Conservation (phyloP, 768 basidiomycete genomes). For the Cystobasidiopsis lactophilus region DNA sequence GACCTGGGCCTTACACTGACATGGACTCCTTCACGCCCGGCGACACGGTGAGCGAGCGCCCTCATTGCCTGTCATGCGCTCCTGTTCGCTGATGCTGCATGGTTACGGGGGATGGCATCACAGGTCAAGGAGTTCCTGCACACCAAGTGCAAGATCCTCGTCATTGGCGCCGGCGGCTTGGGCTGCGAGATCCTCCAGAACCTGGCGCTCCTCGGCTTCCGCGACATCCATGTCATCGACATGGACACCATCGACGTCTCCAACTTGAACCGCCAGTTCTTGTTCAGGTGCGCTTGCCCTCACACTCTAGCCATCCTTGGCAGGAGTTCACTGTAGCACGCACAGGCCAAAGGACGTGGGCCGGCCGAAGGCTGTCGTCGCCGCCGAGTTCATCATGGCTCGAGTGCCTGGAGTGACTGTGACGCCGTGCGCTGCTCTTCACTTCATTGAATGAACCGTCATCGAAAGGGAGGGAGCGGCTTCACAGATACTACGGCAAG, state of each 20-base stretch:
- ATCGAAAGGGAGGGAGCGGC: not conserved
- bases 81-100: not conserved
- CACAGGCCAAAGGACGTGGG: constrained; percentile 72
- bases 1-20: constrained; percentile 10
- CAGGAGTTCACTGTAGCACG: not conserved
- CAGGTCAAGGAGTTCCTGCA: constrained; percentile 38
- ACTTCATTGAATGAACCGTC: not conserved
- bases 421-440: constrained; percentile 47
- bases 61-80: not conserved
- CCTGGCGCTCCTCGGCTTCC: constrained; percentile 86
- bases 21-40: constrained; percentile 11
- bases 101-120: not conserved
- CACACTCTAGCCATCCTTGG: not conserved
- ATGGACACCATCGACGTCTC: constrained; percentile 99
- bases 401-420: constrained; percentile 90
- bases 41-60: not conserved
- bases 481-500: constrained; percentile 67
- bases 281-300: constrained; percentile 50
- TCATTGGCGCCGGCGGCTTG: constrained; percentile 91
- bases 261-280: constrained; percentile 91
- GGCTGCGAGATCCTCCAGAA: constrained; percentile 94
- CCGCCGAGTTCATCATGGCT: constrained; percentile 90
- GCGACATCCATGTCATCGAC: constrained; percentile 97
- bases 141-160: constrained; percentile 68
- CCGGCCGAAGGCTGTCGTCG: constrained; percentile 73